A percentile compares a stretch with the other conserved stretches of the same genome.
phyloP scores from a whole-genome alignment of 192 early-diverging fungal genomes.

The Podila verticillata region DNA sequence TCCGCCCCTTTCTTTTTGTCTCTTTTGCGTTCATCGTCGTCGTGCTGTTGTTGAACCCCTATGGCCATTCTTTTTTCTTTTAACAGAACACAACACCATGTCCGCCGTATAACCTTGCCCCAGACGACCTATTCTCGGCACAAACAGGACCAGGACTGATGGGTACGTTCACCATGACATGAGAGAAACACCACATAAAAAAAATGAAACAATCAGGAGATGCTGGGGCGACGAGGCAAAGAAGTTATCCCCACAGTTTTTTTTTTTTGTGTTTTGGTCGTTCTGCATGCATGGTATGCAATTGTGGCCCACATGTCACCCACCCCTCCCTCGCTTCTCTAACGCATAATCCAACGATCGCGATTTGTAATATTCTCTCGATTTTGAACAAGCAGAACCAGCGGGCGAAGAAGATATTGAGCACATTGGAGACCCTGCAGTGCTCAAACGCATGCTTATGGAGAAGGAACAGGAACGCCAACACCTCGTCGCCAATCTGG shows the following conservation, averaged over 20 bases:
- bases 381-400: not conserved
- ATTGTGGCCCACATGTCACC: too few relatives aligned
- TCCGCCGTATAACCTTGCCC: conserved; percentile 46
- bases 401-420: not conserved
- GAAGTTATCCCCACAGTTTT: not conserved
- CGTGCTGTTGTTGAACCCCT: not conserved
- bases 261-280: too few relatives aligned
- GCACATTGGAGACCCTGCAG: conserved; percentile 42
- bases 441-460: conserved; percentile 52
- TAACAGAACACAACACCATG: conserved; percentile 20
- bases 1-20: conserved; percentile 1
- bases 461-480: conserved; percentile 64
- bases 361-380: not conserved
- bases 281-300: too few relatives aligned
- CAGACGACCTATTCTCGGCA: conserved; percentile 42
- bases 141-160: conserved; percentile 2
- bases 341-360: too few relatives aligned
- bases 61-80: not conserved
- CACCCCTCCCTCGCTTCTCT: too few relatives aligned
- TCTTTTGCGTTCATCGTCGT: not conserved
- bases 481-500: conserved; percentile 59
- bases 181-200: not conserved
- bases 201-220: not conserved
- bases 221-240: too few relatives aligned
- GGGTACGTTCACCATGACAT: not conserved